Evolutionary conservation across 306 rosid species (phyloP).

Genomic region (Betula pendula): DNA sequence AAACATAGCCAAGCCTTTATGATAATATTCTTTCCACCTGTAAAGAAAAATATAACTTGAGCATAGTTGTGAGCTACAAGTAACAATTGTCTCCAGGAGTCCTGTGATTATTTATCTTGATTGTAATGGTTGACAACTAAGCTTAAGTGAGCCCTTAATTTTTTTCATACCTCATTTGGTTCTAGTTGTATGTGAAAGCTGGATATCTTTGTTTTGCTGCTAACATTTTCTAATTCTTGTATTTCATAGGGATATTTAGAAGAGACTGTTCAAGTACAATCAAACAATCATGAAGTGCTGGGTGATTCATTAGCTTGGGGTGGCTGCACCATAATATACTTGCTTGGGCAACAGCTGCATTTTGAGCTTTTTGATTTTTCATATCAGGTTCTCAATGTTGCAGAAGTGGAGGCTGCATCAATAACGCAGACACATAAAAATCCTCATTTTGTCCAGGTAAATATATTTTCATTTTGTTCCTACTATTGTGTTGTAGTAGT

Average conservation of each 20-base stretch:
- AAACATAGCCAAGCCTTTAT: too few relatives aligned
- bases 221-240: slow-evolving; percentile 35
- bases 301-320: slow-evolving; percentile 99
- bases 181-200: slow-evolving; percentile 19
- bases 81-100: not conserved
- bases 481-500: not conserved
- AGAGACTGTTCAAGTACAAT: slow-evolving; percentile 64
- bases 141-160: not conserved
- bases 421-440: slow-evolving; percentile 56
- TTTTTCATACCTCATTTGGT: not conserved
- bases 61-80: not conserved
- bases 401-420: slow-evolving; percentile 83
- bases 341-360: slow-evolving; percentile 97
- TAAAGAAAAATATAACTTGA: not conserved
- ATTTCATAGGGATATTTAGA: slow-evolving; percentile 75
- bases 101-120: not conserved
- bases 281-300: slow-evolving; percentile 71
- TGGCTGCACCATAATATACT: slow-evolving; percentile 91
- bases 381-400: slow-evolving; percentile 86
- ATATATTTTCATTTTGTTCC: slow-evolving; percentile 11
- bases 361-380: slow-evolving; percentile 98
- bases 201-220: slow-evolving; percentile 12
- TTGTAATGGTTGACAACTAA: not conserved
- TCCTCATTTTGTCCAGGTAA: slow-evolving; percentile 71
- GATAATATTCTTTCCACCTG: not conserved